A percentile compares a stretch with the other conserved stretches of the same genome.
phyloP scores from a whole-genome alignment of 495 filamentous ascomycete species.

The Pyronema omphalodes region DNA sequence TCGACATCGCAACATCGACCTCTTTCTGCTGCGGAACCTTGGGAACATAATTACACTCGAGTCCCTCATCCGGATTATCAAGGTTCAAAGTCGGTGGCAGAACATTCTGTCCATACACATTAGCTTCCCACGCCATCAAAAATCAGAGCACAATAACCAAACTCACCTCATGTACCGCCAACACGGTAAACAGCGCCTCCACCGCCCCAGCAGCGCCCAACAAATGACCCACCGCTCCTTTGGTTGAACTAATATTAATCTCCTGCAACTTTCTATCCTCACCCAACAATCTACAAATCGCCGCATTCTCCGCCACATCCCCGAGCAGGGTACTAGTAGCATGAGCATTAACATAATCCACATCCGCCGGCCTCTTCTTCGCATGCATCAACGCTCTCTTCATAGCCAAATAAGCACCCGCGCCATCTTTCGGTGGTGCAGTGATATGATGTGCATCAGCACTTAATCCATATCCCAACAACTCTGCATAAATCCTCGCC shows the following conservation, averaged over 20 bases:
- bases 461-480: conserved; percentile 73
- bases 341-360: conserved; percentile 93
- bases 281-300: conserved; percentile 58
- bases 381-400: conserved; percentile 62
- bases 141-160: neutral
- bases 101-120: conserved; percentile 35
- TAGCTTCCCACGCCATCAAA: neutral
- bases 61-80: conserved; percentile 37
- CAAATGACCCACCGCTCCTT: conserved; percentile 82
- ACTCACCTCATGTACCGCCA: conserved; percentile 60
- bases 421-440: conserved; percentile 61
- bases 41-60: conserved; percentile 77
- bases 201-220: conserved; percentile 79
- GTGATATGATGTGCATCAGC: conserved; percentile 88
- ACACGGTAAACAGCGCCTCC: conserved; percentile 66
- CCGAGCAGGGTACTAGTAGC: conserved; percentile 74
- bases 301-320: conserved; percentile 71
- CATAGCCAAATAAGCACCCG: conserved; percentile 71
- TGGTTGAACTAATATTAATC: conserved; percentile 78
- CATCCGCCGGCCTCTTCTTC: conserved; percentile 40
- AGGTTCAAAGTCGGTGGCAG: conserved; percentile 84
- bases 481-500: conserved; percentile 71
- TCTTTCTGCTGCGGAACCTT: conserved; percentile 45
- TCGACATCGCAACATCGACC: conserved; percentile 65
- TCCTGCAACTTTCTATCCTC: conserved; percentile 39